Evolutionary conservation across 106 monocot genomes (phyloP), one percentile per base, ranked within the genome.

Genomic region (Hemerocallis citrina): DNA sequence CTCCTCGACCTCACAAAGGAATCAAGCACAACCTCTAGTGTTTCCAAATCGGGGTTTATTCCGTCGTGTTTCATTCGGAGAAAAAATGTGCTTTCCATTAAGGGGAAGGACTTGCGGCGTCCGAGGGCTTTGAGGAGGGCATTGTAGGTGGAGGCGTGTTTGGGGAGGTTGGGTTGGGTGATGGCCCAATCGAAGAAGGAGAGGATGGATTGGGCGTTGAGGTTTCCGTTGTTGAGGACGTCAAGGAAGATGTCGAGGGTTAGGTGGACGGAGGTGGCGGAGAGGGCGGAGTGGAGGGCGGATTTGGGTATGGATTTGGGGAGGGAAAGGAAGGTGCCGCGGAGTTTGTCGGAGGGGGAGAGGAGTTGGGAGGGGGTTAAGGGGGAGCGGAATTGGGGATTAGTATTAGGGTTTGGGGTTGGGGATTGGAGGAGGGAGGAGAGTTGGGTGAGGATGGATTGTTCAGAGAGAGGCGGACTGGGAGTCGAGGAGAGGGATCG

Each of bases 141-240:
- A 62, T 88, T 81, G 55, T 75, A 91, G 9, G 67, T 84, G 11
- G 76, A 78, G 12, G 75, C 59, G 6, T 50, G 35, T 31, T 68
- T 63, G 9, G 61, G 23, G 35, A 87, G 4, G 5, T 65, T 61
- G 7, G 72, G 74, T 41, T 82, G 81, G 30, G 56, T 36, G 44
- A 88, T 55, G 1, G 87, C 86, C 96, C 96, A 98, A 68, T 82
- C 70, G 21, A 88, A 98, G 83, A 98, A 91, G 15, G 72, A 65
- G 9, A 91, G 79, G 74, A 87, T 88, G 1, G 81, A 67, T 1
- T 63, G 74, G 4, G 86, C 96, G 13, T 77, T 58, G 21, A 91
- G 55, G 25, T 74, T 72, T 21, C 91, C 96, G 42, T 65, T 71
- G 63, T 73, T 75, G 33, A 98, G 59, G 19, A 91, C 96, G 30